These are phyloP conservation scores for Pythium dissotocum DNA, from an alignment of 352 stramenopile genomes.

Conservation along the genomic window DNA sequence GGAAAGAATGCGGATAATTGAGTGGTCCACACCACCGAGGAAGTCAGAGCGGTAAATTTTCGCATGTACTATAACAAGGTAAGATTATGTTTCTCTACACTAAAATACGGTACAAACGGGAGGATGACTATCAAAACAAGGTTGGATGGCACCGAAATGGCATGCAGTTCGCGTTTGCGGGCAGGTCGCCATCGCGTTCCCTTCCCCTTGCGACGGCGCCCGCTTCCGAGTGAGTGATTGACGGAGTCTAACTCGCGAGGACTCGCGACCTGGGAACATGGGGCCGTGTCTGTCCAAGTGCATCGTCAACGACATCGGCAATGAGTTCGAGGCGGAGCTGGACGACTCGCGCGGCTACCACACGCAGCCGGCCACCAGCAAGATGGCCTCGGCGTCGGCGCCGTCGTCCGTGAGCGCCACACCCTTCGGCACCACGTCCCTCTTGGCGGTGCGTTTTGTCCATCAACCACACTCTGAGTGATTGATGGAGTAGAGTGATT, in stretches of 20 bases:
- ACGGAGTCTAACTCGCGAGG: too few relatives aligned
- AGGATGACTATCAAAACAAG: not conserved
- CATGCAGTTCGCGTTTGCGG: not conserved
- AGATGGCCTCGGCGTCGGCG: conserved; percentile 9
- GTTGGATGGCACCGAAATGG: not conserved
- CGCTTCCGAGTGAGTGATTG: too few relatives aligned
- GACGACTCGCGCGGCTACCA: conserved; percentile 71
- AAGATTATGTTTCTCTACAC: not conserved
- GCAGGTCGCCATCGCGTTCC: not conserved
- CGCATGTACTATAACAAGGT: conserved; percentile 1
- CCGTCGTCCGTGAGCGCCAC: conserved; percentile 16
- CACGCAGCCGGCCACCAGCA: conserved; percentile 41
- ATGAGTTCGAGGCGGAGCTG: conserved; percentile 82
- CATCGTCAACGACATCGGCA: conserved; percentile 83
- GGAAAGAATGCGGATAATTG: not conserved
- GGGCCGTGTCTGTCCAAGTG: conserved; percentile 86
- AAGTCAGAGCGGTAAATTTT: conserved; percentile 22
- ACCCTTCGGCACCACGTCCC: conserved; percentile 70
- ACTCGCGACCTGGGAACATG: conserved; percentile 35
- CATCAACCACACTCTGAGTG: not conserved
- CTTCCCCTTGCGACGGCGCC: not conserved
- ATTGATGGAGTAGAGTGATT: not conserved
- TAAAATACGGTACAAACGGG: too few relatives aligned
- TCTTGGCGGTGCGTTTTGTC: conserved; percentile 58
- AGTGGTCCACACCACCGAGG: conserved; percentile 15